These are phyloP conservation scores for Xylaria polymorpha DNA, from an alignment of 2,329 filamentous ascomycete genomes.

Conservation along the genomic window DNA sequence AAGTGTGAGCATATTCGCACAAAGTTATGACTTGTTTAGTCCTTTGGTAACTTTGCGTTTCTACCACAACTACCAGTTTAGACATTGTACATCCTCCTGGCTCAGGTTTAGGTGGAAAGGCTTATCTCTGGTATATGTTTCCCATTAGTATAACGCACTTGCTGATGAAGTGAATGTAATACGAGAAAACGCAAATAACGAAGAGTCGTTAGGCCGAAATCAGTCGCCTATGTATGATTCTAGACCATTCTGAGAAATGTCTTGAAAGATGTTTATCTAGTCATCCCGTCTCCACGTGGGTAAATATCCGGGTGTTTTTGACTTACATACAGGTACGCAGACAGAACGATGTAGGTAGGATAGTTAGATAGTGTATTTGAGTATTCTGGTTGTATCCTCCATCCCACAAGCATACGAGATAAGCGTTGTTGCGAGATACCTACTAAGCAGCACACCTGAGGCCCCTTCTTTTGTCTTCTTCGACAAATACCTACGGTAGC, in stretches of 20 bases:
- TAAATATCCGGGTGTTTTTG: slow-evolving; percentile 9
- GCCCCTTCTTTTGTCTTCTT: background rate
- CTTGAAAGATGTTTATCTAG: slow-evolving; percentile 16
- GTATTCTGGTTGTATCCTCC: background rate
- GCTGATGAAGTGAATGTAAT: background rate
- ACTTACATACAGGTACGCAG: background rate
- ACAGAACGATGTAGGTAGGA: too few relatives aligned
- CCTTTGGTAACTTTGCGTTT: background rate
- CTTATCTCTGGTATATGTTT: background rate
- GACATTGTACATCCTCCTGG: too few relatives aligned
- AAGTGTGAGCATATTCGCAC: background rate
- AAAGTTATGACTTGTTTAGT: background rate
- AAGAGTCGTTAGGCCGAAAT: too few relatives aligned
- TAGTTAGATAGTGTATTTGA: background rate
- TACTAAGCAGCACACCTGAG: background rate
- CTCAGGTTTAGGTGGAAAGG: background rate
- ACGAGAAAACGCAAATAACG: background rate
- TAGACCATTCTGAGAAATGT: background rate
- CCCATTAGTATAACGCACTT: background rate
- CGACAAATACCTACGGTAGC: background rate
- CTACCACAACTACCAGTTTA: background rate
- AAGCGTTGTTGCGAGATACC: background rate
- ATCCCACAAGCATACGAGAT: background rate
- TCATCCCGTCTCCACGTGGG: slow-evolving; percentile 18
- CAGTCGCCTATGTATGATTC: too few relatives aligned